Evolutionary conservation across 768 basidiomycete genomes (phyloP), one percentile per base, ranked within the genome.

Genomic region (Mrakia frigida): DNA sequence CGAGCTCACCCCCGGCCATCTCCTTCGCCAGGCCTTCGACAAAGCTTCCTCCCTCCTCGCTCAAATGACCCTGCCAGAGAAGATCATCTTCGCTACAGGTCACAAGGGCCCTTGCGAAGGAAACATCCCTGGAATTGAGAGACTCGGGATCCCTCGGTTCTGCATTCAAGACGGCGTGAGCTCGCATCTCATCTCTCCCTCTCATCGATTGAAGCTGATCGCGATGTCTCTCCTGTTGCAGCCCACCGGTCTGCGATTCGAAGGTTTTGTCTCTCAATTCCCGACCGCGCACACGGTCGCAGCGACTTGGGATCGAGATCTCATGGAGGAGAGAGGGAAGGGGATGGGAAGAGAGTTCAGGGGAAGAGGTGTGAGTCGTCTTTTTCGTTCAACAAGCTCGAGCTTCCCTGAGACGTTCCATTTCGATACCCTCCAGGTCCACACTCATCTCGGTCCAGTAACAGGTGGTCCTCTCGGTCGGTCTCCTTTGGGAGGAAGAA

Each of bases 271-370:
- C 16, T 71, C 70, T 23, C 75, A 76, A 23, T 76, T 73, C 31
- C 69, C 70, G 6, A 70, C 75, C 3, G 75, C 43, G 4, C 28
- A 61, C 41, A 76, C 75, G 39, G 70, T 53, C 25, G 75, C 70
- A 1, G 75, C 70, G 5, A 70, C 70, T 6, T 76, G 70, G 56
- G 75, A 76, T 60, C 69, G 68, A 5, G 68, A 46, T 10, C 75
- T 76, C 50, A 43, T 89, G 73, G 90, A 93, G 70, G 83, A 85
- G 31, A 89, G 94, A 35, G 94, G 92, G 3, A 81, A 88, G 4
- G 89, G 88, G 60, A 91, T 97, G 88, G 94, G 94, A n/a, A 80
- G 86, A 72, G 95, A 98, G 82, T 90, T 92, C 84, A 86, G 86
- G 74, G 89, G 21, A 1, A 2, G 65, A 68, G 65, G 65, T 0